These are phyloP conservation scores for Pichia sp. DNA, from an alignment of 1,139 yeast genomes.

Conservation along the genomic window DNA sequence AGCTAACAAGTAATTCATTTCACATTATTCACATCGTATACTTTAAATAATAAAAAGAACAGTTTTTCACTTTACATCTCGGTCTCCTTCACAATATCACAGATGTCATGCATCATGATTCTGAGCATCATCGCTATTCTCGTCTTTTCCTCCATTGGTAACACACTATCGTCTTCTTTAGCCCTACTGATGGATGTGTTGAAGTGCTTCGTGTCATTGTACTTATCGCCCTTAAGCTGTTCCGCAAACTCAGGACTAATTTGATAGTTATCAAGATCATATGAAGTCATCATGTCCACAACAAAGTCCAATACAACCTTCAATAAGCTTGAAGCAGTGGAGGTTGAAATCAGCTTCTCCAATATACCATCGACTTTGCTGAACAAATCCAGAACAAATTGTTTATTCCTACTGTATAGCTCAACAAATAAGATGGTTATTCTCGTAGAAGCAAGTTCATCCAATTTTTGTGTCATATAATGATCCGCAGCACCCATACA, in stretches of 20 bases:
- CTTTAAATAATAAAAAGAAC: too few species aligned
- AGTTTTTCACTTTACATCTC: too few species aligned
- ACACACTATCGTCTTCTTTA: slow-evolving; percentile 1
- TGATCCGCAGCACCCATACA: slow-evolving; percentile 47
- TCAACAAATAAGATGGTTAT: slow-evolving; percentile 40
- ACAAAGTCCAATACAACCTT: slow-evolving; percentile 19
- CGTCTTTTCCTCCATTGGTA: not conserved
- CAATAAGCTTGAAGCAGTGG: slow-evolving; percentile 19
- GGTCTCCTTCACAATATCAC: slow-evolving; percentile 1
- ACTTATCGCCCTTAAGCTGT: too few species aligned
- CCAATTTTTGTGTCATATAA: slow-evolving; percentile 43
- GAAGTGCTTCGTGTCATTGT: too few species aligned
- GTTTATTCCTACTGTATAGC: slow-evolving; percentile 29
- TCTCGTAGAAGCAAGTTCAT: slow-evolving; percentile 45
- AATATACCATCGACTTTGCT: slow-evolving; percentile 15
- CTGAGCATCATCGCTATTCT: not conserved
- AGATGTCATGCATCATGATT: slow-evolving; percentile 1
- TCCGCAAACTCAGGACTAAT: too few species aligned
- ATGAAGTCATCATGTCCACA: slow-evolving; percentile 17
- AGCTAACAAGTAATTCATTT: too few species aligned
- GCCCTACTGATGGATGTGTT: too few species aligned
- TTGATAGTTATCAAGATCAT: too few species aligned
- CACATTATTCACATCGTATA: too few species aligned
- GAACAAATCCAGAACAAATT: slow-evolving; percentile 16
- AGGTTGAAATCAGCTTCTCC: slow-evolving; percentile 17